These are phyloP conservation scores for Aspergillus sp. DNA, from an alignment of 2,329 filamentous ascomycete genomes.

Conservation along the genomic window DNA sequence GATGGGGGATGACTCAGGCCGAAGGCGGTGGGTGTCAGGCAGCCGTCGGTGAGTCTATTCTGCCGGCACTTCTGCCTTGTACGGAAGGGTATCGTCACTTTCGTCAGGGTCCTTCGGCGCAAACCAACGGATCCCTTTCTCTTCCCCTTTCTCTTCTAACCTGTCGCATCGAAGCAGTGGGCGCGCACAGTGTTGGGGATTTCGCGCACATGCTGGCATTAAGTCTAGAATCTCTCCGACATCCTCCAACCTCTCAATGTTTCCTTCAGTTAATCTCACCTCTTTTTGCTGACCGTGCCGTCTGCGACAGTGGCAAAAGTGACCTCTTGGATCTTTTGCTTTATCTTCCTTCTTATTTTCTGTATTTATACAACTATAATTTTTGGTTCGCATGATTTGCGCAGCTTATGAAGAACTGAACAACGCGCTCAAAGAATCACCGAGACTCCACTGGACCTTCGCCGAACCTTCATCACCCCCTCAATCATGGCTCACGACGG, in stretches of 20 bases:
- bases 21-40: constrained; percentile 5
- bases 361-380: background rate
- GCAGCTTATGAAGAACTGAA: background rate
- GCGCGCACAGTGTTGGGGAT: background rate
- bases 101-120: background rate
- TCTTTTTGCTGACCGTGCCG: background rate
- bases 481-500: background rate
- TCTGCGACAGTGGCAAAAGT: background rate
- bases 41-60: background rate
- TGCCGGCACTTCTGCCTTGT: constrained; percentile 2
- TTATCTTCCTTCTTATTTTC: background rate
- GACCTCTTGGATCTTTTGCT: background rate
- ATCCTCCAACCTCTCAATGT: background rate
- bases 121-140: background rate
- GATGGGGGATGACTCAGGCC: background rate
- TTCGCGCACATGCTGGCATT: background rate
- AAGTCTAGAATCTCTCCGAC: background rate
- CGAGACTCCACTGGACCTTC: background rate
- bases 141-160: background rate
- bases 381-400: background rate
- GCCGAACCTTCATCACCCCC: background rate
- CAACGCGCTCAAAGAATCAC: background rate
- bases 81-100: background rate
- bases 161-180: background rate
- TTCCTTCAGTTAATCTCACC: background rate